These are phyloP conservation scores for Blastocystis sp. DNA, from an alignment of 352 stramenopile genomes.

Conservation along the genomic window DNA sequence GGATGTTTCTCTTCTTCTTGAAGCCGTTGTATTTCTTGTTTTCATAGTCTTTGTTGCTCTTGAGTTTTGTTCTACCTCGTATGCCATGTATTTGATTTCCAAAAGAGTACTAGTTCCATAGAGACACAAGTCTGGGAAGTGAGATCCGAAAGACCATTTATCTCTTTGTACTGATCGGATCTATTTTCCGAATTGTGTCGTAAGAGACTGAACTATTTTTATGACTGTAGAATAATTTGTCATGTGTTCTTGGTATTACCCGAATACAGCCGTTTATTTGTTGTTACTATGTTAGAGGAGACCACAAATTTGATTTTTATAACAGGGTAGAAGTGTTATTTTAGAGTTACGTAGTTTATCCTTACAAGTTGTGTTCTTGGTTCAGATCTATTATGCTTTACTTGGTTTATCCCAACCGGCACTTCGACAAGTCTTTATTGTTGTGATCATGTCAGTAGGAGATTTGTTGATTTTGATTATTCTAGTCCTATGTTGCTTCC, in stretches of 20 bases:
- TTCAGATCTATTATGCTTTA: slow-evolving; percentile 46
- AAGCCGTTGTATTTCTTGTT: slow-evolving; percentile 12
- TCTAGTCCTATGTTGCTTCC: not conserved
- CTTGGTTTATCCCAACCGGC: not conserved
- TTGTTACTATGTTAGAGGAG: slow-evolving; percentile 14
- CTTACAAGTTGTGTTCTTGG: slow-evolving; percentile 25
- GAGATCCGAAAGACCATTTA: slow-evolving; percentile 45
- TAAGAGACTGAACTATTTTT: not conserved
- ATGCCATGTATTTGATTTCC: not conserved
- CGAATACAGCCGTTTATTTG: not conserved
- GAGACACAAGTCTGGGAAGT: slow-evolving; percentile 24
- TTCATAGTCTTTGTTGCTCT: slow-evolving; percentile 19
- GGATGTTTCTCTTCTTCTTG: not conserved
- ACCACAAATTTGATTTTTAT: slow-evolving; percentile 51
- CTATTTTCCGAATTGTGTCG: not conserved
- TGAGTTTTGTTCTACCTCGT: slow-evolving; percentile 29
- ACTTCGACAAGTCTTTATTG: slow-evolving; percentile 38
- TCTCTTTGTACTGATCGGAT: slow-evolving; percentile 34
- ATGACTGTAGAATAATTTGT: not conserved
- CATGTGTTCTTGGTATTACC: slow-evolving; percentile 20
- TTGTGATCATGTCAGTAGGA: slow-evolving; percentile 26
- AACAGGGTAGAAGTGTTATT: not conserved
- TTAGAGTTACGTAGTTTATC: not conserved
- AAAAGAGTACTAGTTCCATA: not conserved
- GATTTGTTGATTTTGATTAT: not conserved